Percentiles rank a stretch among this genome's conserved stretches.
phyloP scores from a whole-genome alignment of 331 rosid genomes.

The Rosa hybrid region DNA sequence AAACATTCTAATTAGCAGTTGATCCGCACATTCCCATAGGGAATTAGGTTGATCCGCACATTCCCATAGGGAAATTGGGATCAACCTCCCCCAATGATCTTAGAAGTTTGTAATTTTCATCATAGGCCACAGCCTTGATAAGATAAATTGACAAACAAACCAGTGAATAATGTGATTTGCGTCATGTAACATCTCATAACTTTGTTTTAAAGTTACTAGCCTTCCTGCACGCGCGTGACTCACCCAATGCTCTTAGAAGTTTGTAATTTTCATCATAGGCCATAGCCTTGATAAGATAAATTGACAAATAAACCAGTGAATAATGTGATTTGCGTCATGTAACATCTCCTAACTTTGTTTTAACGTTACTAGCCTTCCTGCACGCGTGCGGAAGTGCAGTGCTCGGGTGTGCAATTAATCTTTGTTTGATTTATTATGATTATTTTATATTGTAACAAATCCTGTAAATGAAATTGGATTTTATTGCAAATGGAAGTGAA shows the following conservation, averaged over 20 bases:
- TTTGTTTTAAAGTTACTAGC: neutral
- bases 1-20: slow-evolving; percentile 15
- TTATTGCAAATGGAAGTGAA: no score
- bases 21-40: neutral
- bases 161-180: neutral
- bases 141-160: slow-evolving; percentile 4
- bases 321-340: neutral
- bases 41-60: neutral
- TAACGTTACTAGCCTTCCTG: neutral
- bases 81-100: neutral
- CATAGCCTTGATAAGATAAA: neutral
- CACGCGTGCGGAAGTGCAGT: no score
- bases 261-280: neutral
- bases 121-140: neutral
- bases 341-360: neutral
- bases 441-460: no score
- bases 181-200: neutral
- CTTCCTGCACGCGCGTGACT: no score
- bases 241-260: neutral
- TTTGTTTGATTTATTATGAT: no score
- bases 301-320: slow-evolving; percentile 2
- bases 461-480: no score
- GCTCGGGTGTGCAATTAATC: no score
- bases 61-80: neutral
- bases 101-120: neutral